These are phyloP conservation scores for Penicillium crustosum DNA, from an alignment of 2,329 filamentous ascomycete genomes.

Conservation along the genomic window DNA sequence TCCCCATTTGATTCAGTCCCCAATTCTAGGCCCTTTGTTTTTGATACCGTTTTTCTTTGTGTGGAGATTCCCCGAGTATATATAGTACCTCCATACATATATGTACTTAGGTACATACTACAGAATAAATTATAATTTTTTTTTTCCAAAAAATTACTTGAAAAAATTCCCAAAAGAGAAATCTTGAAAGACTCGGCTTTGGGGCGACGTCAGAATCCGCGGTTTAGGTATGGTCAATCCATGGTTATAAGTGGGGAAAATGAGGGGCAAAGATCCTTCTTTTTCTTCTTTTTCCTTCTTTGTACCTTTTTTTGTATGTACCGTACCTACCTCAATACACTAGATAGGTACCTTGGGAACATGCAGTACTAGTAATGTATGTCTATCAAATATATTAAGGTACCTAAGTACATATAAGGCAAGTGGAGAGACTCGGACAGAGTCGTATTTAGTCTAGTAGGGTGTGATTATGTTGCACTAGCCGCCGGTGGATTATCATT, in stretches of 20 bases:
- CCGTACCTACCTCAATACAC: too few relatives aligned
- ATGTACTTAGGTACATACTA: not conserved
- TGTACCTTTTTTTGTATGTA: not conserved
- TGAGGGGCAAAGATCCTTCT: constrained; percentile 5
- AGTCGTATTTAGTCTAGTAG: constrained; percentile 4
- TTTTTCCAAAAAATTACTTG: not conserved
- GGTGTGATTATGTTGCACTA: constrained; percentile 1
- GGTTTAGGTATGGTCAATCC: not conserved
- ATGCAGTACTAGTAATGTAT: too few relatives aligned
- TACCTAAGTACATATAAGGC: not conserved
- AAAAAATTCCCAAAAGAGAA: not conserved
- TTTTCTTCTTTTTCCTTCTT: not conserved
- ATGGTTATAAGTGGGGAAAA: not conserved
- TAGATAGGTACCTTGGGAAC: too few relatives aligned
- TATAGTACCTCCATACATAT: not conserved
- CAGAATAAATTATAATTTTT: not conserved
- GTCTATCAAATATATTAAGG: not conserved
- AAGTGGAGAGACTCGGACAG: constrained; percentile 1
- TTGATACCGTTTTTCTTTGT: not conserved
- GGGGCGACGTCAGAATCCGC: constrained; percentile 6
- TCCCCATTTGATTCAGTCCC: too few relatives aligned
- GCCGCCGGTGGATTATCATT: constrained; percentile 4
- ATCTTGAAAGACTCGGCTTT: constrained; percentile 4
- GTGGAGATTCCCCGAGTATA: not conserved
- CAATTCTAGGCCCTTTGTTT: not conserved